phyloP scores from a whole-genome alignment of 176 grass and related monocot genomes.

The Lolium perenne region DNA sequence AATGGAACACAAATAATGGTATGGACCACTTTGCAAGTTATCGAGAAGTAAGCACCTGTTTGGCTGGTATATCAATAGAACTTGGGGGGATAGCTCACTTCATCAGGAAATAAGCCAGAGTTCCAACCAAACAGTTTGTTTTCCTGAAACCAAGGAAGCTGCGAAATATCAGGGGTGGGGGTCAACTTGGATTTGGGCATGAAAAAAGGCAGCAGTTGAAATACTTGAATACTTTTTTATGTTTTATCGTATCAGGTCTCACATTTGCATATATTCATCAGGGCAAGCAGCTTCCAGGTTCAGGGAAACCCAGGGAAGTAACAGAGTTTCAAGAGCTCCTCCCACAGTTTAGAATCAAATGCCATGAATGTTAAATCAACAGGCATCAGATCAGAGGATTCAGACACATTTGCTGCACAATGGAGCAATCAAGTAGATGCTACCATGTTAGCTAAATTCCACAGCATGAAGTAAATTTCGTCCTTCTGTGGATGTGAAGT shows the following conservation, averaged over 20 bases:
- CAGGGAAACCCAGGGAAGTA: not conserved
- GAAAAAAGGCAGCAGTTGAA: not conserved
- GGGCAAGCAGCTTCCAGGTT: not conserved
- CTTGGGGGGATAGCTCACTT: not conserved
- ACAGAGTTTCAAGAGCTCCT: not conserved
- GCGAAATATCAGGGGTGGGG: not conserved
- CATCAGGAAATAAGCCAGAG: constrained; percentile 24
- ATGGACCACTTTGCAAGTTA: constrained; percentile 18
- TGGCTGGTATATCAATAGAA: constrained; percentile 21
- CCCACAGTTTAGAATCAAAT: not conserved
- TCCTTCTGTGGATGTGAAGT: constrained; percentile 49
- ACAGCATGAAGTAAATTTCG: constrained; percentile 55
- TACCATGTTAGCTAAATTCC: constrained; percentile 46
- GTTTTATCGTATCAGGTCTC: constrained; percentile 8
- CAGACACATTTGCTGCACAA: not conserved
- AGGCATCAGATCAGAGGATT: not conserved
- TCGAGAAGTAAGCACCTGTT: not conserved
- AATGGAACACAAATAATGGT: constrained; percentile 6
- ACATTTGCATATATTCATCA: constrained; percentile 17
- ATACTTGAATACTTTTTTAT: not conserved
- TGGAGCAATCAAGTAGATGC: constrained; percentile 36
- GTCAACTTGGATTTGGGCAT: not conserved
- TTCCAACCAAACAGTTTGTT: constrained; percentile 8
- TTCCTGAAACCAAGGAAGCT: constrained; percentile 37
- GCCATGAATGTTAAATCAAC: constrained; percentile 30